These are phyloP conservation scores for Bretschneidera sinensis DNA, from an alignment of 345 rosid genomes.

Conservation along the genomic window DNA sequence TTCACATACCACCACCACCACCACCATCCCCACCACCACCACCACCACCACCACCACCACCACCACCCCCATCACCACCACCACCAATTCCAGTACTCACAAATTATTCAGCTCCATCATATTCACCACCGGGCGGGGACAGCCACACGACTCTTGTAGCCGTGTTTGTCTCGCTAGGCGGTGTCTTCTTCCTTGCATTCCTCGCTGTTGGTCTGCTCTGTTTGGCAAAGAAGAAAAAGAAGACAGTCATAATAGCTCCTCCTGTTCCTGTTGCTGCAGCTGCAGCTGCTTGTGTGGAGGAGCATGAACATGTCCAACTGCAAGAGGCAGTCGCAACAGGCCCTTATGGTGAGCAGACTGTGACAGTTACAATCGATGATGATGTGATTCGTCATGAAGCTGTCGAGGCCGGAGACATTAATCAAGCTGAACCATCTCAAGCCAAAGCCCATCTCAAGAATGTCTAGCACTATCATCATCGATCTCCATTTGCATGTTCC, in stretches of 20 bases:
- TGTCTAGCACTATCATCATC: no score
- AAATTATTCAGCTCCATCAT: no score
- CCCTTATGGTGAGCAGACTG: conserved; percentile 14
- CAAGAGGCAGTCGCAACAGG: conserved; percentile 18
- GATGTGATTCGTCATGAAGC: conserved; percentile 12
- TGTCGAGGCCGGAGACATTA: conserved; percentile 2
- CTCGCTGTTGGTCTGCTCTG: conserved; percentile 28
- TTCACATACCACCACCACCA: conserved; percentile 10
- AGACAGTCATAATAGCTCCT: neutral
- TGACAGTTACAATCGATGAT: conserved; percentile 15
- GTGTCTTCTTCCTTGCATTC: conserved; percentile 29
- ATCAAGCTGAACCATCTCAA: conserved; percentile 1
- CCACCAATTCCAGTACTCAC: no score
- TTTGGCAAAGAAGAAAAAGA: conserved; percentile 28
- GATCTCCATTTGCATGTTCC: no score
- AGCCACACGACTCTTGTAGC: conserved; percentile 24
- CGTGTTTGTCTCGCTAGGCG: conserved; percentile 28
- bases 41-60: neutral
- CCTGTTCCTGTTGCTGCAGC: conserved; percentile 4
- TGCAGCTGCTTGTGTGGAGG: conserved; percentile 12
- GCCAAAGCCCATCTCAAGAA: neutral
- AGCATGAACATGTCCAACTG: conserved; percentile 20
- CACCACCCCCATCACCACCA: conserved; percentile 8
- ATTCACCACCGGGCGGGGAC: no score
- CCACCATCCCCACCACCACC: neutral